Conservation (phyloP, 2,329 filamentous ascomycete genomes). For the Fusarium sp. region DNA sequence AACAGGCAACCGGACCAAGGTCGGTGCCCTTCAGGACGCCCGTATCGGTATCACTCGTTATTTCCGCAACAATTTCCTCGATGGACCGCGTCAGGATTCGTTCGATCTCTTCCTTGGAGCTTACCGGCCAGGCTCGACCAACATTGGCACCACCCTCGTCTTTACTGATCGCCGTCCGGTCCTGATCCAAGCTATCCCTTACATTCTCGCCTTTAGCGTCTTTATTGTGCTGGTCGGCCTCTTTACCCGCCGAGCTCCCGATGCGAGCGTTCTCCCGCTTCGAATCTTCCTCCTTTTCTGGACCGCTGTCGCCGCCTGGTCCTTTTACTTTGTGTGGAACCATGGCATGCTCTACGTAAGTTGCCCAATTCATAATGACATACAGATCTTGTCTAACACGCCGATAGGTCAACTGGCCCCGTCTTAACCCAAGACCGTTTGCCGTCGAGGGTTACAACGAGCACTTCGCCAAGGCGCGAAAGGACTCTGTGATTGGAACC, state of each 20-base stretch:
- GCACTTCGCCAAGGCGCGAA: constrained; percentile 82
- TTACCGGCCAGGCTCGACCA: constrained; percentile 79
- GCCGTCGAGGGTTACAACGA: constrained; percentile 90
- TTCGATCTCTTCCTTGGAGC: constrained; percentile 93
- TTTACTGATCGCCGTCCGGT: constrained; percentile 89
- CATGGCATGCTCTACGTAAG: constrained; percentile 96
- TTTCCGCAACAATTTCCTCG: constrained; percentile 91
- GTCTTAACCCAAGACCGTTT: constrained; percentile 88
- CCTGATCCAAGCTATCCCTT: constrained; percentile 92
- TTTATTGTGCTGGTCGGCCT: constrained; percentile 83
- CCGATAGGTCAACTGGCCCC: constrained; percentile 93
- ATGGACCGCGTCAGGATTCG: constrained; percentile 93
- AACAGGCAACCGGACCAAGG: constrained; percentile 87
- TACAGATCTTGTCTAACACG: constrained; percentile 25
- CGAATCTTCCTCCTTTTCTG: constrained; percentile 85
- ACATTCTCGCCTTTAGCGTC: constrained; percentile 84
- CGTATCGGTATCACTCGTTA: constrained; percentile 91
- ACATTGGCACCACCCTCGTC: constrained; percentile 76
- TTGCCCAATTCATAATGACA: constrained; percentile 42
- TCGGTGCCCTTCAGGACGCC: constrained; percentile 85
- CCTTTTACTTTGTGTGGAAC: constrained; percentile 78
- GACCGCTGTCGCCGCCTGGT: constrained; percentile 75
- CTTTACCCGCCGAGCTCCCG: constrained; percentile 77
- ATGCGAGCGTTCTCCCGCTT: constrained; percentile 81
- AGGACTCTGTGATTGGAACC: constrained; percentile 82